Conservation (phyloP, 176 grass and related monocot genomes). For the Alloteropsis semialata region DNA sequence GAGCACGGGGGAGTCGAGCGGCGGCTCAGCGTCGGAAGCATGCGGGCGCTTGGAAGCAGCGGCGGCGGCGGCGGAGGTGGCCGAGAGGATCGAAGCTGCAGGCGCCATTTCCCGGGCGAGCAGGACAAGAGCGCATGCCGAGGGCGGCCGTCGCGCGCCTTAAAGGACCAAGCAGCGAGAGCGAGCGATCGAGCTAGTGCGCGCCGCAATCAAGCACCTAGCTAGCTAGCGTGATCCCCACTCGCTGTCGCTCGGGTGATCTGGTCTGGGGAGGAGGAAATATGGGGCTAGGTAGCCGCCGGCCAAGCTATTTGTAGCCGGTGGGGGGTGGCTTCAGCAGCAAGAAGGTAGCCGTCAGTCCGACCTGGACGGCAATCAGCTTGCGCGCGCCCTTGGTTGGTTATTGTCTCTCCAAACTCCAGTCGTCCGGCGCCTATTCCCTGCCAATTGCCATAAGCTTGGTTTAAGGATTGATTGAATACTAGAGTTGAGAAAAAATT, state of each 20-base stretch:
- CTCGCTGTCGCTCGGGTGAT: not conserved
- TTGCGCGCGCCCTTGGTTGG: not conserved
- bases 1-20: not conserved
- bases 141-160: not conserved
- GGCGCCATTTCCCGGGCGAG: slow-evolving; percentile 35
- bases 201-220: not conserved
- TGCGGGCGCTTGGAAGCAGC: slow-evolving; percentile 18
- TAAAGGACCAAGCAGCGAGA: not conserved
- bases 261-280: not conserved
- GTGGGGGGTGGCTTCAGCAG: not conserved
- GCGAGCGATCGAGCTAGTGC: not conserved
- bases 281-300: not conserved
- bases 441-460: no score
- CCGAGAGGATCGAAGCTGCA: slow-evolving; percentile 2
- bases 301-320: not conserved
- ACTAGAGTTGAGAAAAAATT: no score
- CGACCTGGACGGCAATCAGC: slow-evolving; percentile 32
- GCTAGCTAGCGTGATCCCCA: not conserved
- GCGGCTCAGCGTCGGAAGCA: not conserved
- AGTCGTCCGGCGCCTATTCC: no score
- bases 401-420: not conserved
- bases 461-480: no score
- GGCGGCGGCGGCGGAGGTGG: not conserved
- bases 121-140: slow-evolving; percentile 35
- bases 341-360: slow-evolving; percentile 25